Percentiles rank a stretch among this genome's conserved stretches.
phyloP scores from a whole-genome alignment of 352 stramenopile genomes.

The Phytophthora crassamura region DNA sequence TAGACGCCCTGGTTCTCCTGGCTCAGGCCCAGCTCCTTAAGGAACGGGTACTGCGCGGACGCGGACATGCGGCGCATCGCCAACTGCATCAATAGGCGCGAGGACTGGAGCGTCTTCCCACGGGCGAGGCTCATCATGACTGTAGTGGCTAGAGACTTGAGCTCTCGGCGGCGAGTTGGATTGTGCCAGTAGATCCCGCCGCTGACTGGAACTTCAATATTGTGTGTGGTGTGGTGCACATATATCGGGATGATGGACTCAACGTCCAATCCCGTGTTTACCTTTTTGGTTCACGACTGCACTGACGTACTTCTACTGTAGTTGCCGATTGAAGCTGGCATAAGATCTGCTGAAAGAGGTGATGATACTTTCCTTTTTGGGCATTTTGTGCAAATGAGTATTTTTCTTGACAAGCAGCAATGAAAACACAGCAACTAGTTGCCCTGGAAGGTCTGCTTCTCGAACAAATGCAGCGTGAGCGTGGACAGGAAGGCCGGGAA shows the following conservation, averaged over 20 bases:
- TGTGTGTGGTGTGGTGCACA: slow-evolving; percentile 14
- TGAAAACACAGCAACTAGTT: slow-evolving; percentile 30
- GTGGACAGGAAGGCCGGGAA: slow-evolving; percentile 90
- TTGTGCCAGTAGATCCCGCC: slow-evolving; percentile 28
- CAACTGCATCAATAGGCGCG: slow-evolving; percentile 26
- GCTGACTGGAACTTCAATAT: slow-evolving; percentile 29
- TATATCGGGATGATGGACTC: slow-evolving; percentile 13
- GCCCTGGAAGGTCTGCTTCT: slow-evolving; percentile 91
- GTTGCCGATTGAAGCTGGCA: no score
- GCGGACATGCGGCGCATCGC: slow-evolving; percentile 39
- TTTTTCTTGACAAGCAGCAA: neutral
- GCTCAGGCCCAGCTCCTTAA: slow-evolving; percentile 80
- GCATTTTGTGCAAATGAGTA: slow-evolving; percentile 19
- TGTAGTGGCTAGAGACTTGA: neutral
- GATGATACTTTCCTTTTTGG: no score
- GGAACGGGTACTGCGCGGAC: slow-evolving; percentile 71
- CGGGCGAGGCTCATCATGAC: slow-evolving; percentile 37
- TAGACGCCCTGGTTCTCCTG: slow-evolving; percentile 89
- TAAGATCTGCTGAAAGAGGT: no score
- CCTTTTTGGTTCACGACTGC: slow-evolving; percentile 14
- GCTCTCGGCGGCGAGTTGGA: slow-evolving; percentile 27
- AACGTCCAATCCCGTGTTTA: slow-evolving; percentile 41
- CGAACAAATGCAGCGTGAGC: slow-evolving; percentile 90
- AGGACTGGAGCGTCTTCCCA: slow-evolving; percentile 20
- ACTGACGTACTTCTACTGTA: no score